phyloP scores from a whole-genome alignment of 2,329 filamentous ascomycete genomes.

The Penicillium verrucosum region DNA sequence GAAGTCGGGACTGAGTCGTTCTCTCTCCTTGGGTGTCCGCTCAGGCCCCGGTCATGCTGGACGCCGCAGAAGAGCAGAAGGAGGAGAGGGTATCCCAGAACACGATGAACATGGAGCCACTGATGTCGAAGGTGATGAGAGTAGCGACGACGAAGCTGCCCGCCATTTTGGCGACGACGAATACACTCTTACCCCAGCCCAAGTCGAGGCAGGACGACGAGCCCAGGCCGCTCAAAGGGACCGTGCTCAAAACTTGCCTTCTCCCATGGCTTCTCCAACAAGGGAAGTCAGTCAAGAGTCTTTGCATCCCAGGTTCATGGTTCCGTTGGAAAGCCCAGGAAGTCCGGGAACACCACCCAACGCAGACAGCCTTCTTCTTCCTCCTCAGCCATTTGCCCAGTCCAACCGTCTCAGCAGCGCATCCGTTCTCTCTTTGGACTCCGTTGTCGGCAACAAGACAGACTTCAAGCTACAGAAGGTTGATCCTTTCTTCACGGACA shows the following conservation, averaged over 20 bases:
- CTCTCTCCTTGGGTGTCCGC: conserved; percentile 44
- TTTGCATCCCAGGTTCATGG: conserved; percentile 14
- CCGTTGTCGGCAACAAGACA: conserved; percentile 58
- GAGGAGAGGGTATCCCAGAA: conserved; percentile 19
- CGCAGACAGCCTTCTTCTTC: conserved; percentile 31
- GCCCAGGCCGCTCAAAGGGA: conserved; percentile 23
- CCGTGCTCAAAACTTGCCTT: conserved; percentile 1
- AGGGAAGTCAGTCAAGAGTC: conserved; percentile 25
- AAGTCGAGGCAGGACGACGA: conserved; percentile 37
- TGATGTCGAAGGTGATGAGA: conserved; percentile 31
- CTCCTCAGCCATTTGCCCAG: conserved; percentile 28
- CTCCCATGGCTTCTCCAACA: not conserved
- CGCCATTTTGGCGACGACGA: conserved; percentile 39
- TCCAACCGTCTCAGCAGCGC: conserved; percentile 39
- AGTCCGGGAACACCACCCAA: conserved; percentile 29
- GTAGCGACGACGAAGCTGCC: conserved; percentile 37
- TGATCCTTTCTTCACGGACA: conserved; percentile 65
- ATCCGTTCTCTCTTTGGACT: conserved; percentile 54
- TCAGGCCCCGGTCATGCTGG: conserved; percentile 43
- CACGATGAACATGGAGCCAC: conserved; percentile 15
- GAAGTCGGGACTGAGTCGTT: conserved; percentile 36
- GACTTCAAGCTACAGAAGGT: conserved; percentile 64
- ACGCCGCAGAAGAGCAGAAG: conserved; percentile 18
- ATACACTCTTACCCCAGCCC: conserved; percentile 39
- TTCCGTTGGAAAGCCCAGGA: conserved; percentile 24